These are phyloP conservation scores for Usnea hakonensis DNA, from an alignment of 495 filamentous ascomycete genomes.

Conservation along the genomic window DNA sequence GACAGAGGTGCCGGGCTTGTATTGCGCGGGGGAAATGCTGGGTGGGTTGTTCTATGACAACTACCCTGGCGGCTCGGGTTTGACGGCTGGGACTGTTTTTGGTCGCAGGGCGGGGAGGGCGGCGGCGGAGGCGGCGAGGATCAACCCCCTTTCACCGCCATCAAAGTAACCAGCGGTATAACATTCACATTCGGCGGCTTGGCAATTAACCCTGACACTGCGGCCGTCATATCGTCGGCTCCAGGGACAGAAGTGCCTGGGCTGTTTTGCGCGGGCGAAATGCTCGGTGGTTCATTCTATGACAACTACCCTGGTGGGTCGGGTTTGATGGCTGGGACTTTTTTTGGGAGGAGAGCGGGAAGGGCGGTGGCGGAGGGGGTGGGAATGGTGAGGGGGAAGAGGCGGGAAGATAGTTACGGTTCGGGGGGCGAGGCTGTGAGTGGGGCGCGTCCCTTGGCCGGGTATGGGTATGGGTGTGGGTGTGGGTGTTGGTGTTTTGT, in stretches of 20 bases:
- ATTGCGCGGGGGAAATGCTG: not conserved
- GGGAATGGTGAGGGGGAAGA: no score
- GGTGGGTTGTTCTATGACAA: not conserved
- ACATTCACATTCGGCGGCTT: not conserved
- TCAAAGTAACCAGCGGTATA: not conserved
- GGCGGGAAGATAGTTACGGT: no score
- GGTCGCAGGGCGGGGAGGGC: not conserved
- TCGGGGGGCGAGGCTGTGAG: no score
- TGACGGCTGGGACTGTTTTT: not conserved
- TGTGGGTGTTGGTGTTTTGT: no score
- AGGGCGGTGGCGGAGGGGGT: not conserved
- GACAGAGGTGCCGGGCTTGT: not conserved
- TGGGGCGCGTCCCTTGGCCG: no score
- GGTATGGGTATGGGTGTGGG: no score
- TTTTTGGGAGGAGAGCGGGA: not conserved
- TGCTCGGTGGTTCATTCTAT: not conserved
- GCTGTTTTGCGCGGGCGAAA: not conserved
- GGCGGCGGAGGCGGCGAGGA: no score
- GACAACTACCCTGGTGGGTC: not conserved
- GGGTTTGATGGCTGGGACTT: not conserved
- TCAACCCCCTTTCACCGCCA: not conserved
- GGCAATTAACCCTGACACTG: not conserved
- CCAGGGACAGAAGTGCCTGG: not conserved
- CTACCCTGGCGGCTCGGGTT: not conserved
- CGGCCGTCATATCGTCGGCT: not conserved